Base-by-base conservation (phyloP, 306 rosid genomes). In the Acacia crassicarpa region DNA sequence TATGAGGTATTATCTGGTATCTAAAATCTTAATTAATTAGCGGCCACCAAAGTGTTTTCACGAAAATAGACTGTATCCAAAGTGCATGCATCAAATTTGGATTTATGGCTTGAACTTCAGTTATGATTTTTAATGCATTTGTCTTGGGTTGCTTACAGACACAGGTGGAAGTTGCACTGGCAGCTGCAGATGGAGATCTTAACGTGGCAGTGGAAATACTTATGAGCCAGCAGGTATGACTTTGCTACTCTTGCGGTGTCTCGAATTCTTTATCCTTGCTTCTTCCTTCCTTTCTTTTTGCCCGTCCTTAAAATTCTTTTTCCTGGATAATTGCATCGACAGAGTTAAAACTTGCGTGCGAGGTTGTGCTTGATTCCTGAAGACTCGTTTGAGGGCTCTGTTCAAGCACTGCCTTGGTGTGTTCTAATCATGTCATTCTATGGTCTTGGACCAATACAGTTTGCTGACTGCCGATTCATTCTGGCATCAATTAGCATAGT, bases 101-200 rank as follows among this genome's bases (percentile, higher is more conserved):
- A 78, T 12, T 25, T 74, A 56, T 65, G 56, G 14, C 77, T 75
- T 82, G 73, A 67, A 33, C 9, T 15, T 79, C 49, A 45, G 75
- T 56, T 83, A 2, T 85, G 69, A 66, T 73, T 80, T 15, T 77
- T 19, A 63, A 74, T 78, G 79, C 83, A 43, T 78, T 76, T 77
- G 33, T 85, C 59, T 74, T 84, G 43, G 76, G 72, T 41, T 85
- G 40, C 73, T 82, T 87, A 74, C 96, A 95, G 99, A 95, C 98
- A 15, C 99, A 95, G 84, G 99, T 95, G 74, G 99, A 95, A 85
- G 99, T 95, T 78, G 97, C 99, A 5, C 86, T 95, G 46, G 97
- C 94, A 56, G 99, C 99, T n/a, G 99, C 99, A 27, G 99, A 95
- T 69, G 97, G 98, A 41, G 96, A 95, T 87, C 85, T 95, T 78